These are phyloP conservation scores for Daldinia childiae DNA, from an alignment of 495 filamentous ascomycete genomes.

Conservation along the genomic window DNA sequence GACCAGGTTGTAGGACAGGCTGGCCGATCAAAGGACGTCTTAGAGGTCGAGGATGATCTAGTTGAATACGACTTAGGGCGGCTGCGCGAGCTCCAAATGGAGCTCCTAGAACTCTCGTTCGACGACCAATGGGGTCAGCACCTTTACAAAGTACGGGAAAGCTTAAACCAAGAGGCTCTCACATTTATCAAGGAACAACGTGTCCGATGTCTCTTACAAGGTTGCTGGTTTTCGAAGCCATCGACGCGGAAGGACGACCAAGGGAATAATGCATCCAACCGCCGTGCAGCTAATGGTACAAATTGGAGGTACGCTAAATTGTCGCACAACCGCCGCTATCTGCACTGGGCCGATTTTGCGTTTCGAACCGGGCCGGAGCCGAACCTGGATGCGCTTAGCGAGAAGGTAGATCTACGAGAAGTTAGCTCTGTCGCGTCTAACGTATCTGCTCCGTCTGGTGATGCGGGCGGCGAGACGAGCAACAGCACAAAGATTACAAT, in stretches of 20 bases:
- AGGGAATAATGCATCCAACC: constrained; percentile 48
- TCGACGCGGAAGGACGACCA: constrained; percentile 52
- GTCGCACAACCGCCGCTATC: constrained; percentile 87
- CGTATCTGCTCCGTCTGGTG: constrained; percentile 69
- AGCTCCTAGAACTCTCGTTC: constrained; percentile 87
- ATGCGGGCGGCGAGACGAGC: constrained; percentile 56
- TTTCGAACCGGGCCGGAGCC: constrained; percentile 70
- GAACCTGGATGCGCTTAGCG: constrained; percentile 73
- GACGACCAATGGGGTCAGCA: constrained; percentile 95
- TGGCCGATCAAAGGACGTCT: constrained; percentile 81
- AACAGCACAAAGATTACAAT: constrained; percentile 91
- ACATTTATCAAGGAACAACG: constrained; percentile 98
- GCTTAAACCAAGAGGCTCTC: constrained; percentile 88
- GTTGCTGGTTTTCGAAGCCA: constrained; percentile 85
- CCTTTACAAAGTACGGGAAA: constrained; percentile 87
- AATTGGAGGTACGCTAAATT: constrained; percentile 86
- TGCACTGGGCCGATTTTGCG: constrained; percentile 93
- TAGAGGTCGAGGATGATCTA: constrained; percentile 89
- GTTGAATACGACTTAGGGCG: constrained; percentile 79
- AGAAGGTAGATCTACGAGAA: constrained; percentile 88
- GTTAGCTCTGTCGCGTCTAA: constrained; percentile 96
- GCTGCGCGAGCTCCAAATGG: constrained; percentile 92
- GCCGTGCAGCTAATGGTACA: constrained; percentile 51
- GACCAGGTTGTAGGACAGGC: constrained; percentile 91
- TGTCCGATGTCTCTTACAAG: constrained; percentile 88